Evolutionary conservation across 441 rosid species (phyloP).

Genomic region (Capsella rubella): DNA sequence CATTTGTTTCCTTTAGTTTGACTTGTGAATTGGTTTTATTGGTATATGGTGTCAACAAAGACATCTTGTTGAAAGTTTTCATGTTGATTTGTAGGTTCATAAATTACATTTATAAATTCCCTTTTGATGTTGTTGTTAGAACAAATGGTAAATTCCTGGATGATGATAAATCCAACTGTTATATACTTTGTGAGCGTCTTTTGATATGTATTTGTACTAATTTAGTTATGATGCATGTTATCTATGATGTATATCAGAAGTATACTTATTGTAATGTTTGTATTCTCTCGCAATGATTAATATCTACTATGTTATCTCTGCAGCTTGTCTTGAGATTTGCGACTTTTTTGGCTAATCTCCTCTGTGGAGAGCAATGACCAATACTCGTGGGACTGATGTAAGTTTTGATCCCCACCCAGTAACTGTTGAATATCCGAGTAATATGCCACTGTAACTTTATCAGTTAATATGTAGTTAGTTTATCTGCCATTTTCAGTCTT

Average conservation of each 20-base stretch:
- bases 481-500: conserved; percentile 11
- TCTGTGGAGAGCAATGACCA: conserved; percentile 35
- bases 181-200: conserved; percentile 15
- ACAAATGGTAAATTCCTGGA: too few species aligned
- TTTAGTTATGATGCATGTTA: background rate
- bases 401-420: conserved; percentile 16
- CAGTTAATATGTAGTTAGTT: background rate
- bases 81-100: too few species aligned
- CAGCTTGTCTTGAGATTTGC: conserved; percentile 29
- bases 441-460: conserved; percentile 1
- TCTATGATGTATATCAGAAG: background rate
- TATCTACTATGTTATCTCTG: background rate
- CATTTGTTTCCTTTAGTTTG: too few species aligned
- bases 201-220: background rate
- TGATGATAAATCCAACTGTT: background rate
- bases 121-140: too few species aligned
- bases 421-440: background rate
- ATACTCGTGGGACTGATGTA: conserved; percentile 25
- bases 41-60: background rate
- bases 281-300: conserved; percentile 1
- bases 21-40: background rate
- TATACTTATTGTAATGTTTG: background rate
- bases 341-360: conserved; percentile 6
- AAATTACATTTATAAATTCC: too few species aligned
- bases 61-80: background rate